Conservation (phyloP, 2,329 filamentous ascomycete species). For the Grosmannia clavigera region DNA sequence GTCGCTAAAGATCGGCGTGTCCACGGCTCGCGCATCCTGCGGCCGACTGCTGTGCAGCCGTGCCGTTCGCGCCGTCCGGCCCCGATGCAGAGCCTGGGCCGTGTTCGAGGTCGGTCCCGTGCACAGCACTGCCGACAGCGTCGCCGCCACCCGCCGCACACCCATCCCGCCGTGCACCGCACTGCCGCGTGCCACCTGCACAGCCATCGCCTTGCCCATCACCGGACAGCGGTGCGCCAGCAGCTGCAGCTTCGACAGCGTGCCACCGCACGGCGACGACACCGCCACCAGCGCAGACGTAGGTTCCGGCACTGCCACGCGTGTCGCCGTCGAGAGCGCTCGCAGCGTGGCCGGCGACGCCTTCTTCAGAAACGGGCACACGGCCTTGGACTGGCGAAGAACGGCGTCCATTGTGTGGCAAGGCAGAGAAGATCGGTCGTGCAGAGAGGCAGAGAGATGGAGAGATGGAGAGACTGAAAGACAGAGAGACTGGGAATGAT, state of each 20-base stretch:
- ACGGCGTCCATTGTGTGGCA: slow-evolving; percentile 70
- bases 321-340: slow-evolving; percentile 65
- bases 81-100: slow-evolving; percentile 16
- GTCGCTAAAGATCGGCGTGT: slow-evolving; percentile 41
- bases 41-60: slow-evolving; percentile 69
- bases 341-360: slow-evolving; percentile 85
- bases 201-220: slow-evolving; percentile 94
- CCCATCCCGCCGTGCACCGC: slow-evolving; percentile 12
- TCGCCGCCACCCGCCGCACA: slow-evolving; percentile 9
- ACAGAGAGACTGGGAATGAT: neutral
- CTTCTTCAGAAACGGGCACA: slow-evolving; percentile 96
- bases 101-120: neutral
- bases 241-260: slow-evolving; percentile 94
- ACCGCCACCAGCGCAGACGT: neutral
- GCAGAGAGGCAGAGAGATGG: neutral
- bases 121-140: slow-evolving; percentile 10
- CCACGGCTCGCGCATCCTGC: slow-evolving; percentile 68
- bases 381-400: slow-evolving; percentile 85
- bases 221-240: slow-evolving; percentile 91
- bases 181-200: slow-evolving; percentile 52
- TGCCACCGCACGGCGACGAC: slow-evolving; percentile 67
- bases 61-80: slow-evolving; percentile 28
- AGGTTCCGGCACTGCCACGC: slow-evolving; percentile 26
- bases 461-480: neutral
- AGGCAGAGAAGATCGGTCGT: neutral